Percentiles rank a stretch among this genome's conserved stretches.
phyloP scores from a whole-genome alignment of 306 rosid genomes.

The Luffa acutangula region DNA sequence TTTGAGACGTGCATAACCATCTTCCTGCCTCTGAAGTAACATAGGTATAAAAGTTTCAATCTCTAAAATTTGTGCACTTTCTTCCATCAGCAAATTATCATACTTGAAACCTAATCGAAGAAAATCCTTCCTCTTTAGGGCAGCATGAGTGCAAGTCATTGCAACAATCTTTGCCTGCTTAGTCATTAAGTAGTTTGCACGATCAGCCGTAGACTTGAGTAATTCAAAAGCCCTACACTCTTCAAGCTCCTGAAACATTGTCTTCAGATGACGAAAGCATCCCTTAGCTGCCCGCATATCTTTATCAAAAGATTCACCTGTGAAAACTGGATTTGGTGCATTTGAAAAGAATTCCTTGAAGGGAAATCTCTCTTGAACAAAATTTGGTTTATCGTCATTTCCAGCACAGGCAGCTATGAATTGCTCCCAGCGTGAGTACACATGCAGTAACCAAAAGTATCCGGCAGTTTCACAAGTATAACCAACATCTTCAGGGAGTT shows the following conservation, averaged over 20 bases:
- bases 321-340: constrained; percentile 54
- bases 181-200: constrained; percentile 95
- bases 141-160: constrained; percentile 98
- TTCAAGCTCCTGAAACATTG: constrained; percentile 96
- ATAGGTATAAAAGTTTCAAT: constrained; percentile 96
- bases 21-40: constrained; percentile 99
- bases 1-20: constrained; percentile 94
- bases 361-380: constrained; percentile 82
- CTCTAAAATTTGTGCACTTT: constrained; percentile 97
- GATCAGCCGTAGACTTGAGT: constrained; percentile 94
- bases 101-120: constrained; percentile 96
- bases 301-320: constrained; percentile 76
- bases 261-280: constrained; percentile 83
- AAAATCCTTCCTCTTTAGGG: constrained; percentile 92
- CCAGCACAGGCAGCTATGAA: constrained; percentile 73
- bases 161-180: constrained; percentile 99
- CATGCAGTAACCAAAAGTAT: constrained; percentile 97
- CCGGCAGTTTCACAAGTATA: constrained; percentile 99
- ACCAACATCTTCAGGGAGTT: constrained; percentile 93
- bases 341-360: constrained; percentile 82
- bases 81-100: constrained; percentile 98
- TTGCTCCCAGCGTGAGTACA: constrained; percentile 95
- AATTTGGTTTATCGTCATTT: constrained; percentile 51
- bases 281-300: constrained; percentile 89
- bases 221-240: constrained; percentile 95